Conservation (phyloP, 805 yeast genomes). For the Sporopachydermia quercuum region DNA sequence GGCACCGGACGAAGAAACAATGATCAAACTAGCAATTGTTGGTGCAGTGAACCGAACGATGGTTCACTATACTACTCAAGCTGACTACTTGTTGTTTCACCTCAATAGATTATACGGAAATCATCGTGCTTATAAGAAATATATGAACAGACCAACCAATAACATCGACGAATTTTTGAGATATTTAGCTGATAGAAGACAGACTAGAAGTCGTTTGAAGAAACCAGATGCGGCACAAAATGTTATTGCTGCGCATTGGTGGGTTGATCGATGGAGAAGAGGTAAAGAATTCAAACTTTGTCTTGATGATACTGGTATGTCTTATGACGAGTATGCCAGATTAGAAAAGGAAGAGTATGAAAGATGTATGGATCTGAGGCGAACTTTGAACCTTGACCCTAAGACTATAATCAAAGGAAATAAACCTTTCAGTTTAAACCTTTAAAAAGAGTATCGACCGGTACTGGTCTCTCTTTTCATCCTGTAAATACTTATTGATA, state of each 20-base stretch:
- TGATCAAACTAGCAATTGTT: conserved; percentile 58
- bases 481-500: too few relatives aligned
- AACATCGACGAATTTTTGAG: conserved; percentile 41
- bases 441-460: too few relatives aligned
- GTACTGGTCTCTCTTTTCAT: too few relatives aligned
- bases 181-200: conserved; percentile 29
- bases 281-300: conserved; percentile 28
- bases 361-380: conserved; percentile 1
- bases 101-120: conserved; percentile 34
- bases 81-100: conserved; percentile 67
- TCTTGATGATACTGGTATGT: conserved; percentile 15
- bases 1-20: conserved; percentile 45
- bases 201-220: conserved; percentile 12
- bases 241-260: conserved; percentile 42
- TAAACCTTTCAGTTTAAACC: too few relatives aligned
- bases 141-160: conserved; percentile 52
- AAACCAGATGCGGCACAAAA: conserved; percentile 28
- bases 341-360: conserved; percentile 7
- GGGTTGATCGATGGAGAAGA: conserved; percentile 47
- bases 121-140: conserved; percentile 26
- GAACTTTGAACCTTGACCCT: not conserved
- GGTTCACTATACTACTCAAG: conserved; percentile 76
- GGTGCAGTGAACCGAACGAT: conserved; percentile 57
- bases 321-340: conserved; percentile 8
- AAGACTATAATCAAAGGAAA: too few relatives aligned